phyloP scores from a whole-genome alignment of 2,329 filamentous ascomycete genomes.

The Escovopsis weberi region DNA sequence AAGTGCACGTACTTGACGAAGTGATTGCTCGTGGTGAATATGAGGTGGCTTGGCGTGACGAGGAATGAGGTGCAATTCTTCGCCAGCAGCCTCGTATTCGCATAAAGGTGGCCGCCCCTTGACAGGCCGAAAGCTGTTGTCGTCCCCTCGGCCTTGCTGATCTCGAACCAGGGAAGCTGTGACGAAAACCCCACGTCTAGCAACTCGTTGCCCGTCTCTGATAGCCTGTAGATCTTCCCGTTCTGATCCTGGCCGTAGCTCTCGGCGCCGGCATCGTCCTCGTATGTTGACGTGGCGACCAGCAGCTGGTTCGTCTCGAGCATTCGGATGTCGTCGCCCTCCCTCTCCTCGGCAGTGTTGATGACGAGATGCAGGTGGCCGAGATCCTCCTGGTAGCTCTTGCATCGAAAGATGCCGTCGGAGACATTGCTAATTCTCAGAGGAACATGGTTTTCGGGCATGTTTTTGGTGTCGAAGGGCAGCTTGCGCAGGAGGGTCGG shows the following conservation, averaged over 20 bases:
- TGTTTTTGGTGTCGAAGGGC: conserved; percentile 20
- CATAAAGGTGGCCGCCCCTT: conserved; percentile 62
- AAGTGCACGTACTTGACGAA: conserved; percentile 90
- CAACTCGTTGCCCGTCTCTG: conserved; percentile 17
- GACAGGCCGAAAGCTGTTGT: conserved; percentile 50
- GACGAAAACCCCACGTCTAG: conserved; percentile 25
- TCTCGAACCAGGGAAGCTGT: conserved; percentile 39
- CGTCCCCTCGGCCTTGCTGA: conserved; percentile 27
- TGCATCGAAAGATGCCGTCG: conserved; percentile 15
- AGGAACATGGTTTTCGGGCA: conserved; percentile 12
- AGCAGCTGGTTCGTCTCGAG: conserved; percentile 11
- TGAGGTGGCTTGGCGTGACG: conserved; percentile 65
- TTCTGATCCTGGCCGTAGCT: conserved; percentile 31
- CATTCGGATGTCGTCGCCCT: conserved; percentile 5
- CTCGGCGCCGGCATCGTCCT: conserved; percentile 15
- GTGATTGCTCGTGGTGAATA: conserved; percentile 87
- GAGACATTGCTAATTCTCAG: conserved; percentile 19
- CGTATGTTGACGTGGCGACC: conserved; percentile 18
- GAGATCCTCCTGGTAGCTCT: conserved; percentile 16
- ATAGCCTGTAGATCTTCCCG: conserved; percentile 30
- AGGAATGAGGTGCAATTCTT: conserved; percentile 90
- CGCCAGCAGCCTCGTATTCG: conserved; percentile 56
- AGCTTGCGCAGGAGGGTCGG: conserved; percentile 27
- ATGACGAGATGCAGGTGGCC: conserved; percentile 12
- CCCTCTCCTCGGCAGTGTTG: conserved; percentile 5